Evolutionary conservation across 73 alveolate species (phyloP).

Genomic region (Stentor roeselii): DNA sequence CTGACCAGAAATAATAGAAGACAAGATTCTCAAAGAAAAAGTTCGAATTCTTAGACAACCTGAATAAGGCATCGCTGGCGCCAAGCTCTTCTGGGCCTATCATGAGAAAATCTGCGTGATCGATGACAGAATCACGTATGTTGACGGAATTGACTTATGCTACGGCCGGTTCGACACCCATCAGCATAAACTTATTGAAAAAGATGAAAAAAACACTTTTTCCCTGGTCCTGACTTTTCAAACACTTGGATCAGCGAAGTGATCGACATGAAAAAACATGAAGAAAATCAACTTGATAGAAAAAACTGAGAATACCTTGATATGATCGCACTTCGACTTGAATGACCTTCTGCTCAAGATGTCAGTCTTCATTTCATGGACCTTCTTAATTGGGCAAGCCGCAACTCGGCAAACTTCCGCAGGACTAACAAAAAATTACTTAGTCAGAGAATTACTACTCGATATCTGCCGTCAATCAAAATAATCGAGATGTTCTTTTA

Average conservation of each 20-base stretch:
- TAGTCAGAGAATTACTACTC: neutral
- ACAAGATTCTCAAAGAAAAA: constrained; percentile 56
- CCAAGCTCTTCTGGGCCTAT: constrained; percentile 86
- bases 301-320: constrained; percentile 88
- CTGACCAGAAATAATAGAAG: constrained; percentile 66
- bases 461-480: constrained; percentile 4
- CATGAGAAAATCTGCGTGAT: constrained; percentile 93
- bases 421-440: constrained; percentile 9
- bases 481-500: constrained; percentile 6
- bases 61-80: constrained; percentile 36
- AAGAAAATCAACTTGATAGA: constrained; percentile 52
- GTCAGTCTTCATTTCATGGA: constrained; percentile 89
- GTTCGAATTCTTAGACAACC: constrained; percentile 87
- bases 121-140: constrained; percentile 79
- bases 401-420: constrained; percentile 53
- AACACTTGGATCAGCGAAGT: constrained; percentile 82
- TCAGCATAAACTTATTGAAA: constrained; percentile 79
- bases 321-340: constrained; percentile 82
- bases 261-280: constrained; percentile 56
- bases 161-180: constrained; percentile 91
- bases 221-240: constrained; percentile 60
- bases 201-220: constrained; percentile 46
- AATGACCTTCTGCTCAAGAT: constrained; percentile 90
- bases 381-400: constrained; percentile 86
- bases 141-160: constrained; percentile 95